Base-by-base conservation (phyloP, 1,139 yeast species). In the Ogataea hybrid region DNA sequence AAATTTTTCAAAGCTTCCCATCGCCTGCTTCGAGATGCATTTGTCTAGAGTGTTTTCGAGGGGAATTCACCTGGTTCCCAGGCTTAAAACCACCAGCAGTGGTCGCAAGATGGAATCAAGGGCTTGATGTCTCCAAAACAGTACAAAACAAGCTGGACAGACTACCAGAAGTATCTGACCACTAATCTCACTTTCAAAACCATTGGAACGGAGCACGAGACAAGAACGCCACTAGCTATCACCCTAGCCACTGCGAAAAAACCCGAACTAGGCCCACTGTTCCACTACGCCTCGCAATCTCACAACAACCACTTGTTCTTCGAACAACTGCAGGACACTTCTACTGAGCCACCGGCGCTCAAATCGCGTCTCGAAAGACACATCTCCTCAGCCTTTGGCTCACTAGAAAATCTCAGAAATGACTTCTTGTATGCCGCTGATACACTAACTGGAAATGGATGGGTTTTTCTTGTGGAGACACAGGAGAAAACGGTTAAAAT, bases 251-350 rank as follows among this genome's bases (percentile, higher is more conserved):
- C 95, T 1, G 86, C 94, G 7, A 77, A 78, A 56, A 79, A 79
- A 53, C 73, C 86, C 25, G 78, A 81, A 31, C 78, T 78, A 56
- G 84, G 90, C 31, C 78, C 79, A 45, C 69, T 84, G 11, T 90
- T 84, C 72, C 94, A 89, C 67, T 79, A 74, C 59, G 97, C 98
- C 10, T 85, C 96, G 4, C 96, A 86, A 62, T 83, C 90, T 2
- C 95, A 86, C 67, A 90, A 89, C 68, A 92, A 92, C 68, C 98
- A 92, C 66, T 73, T 92, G 46, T 88, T 85, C 56, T 80, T 89
- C 61, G 81, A 84, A 61, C 85, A 86, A 57, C 71, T 90, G 46
- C 55, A 51, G 28, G 63, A 55, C 39, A 73, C 73, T 3, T 50
- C 56, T 18, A 53, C 58, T 21, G 67, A 75, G 10, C 61, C 61